Evolutionary conservation across 768 basidiomycete genomes (phyloP).

Genomic region (Cystobasidium onofrii): DNA sequence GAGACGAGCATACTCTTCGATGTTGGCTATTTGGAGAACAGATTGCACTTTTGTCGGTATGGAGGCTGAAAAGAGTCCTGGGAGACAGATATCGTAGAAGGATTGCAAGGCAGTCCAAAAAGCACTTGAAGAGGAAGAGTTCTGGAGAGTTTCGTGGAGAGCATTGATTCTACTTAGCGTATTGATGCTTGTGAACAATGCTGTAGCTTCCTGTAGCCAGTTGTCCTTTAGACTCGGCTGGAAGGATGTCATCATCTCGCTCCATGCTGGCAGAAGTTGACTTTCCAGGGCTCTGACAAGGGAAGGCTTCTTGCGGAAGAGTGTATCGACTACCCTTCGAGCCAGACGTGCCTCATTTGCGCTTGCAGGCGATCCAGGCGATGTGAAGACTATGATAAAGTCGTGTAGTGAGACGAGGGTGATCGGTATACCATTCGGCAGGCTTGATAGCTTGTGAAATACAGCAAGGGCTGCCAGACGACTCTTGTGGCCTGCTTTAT

Average conservation of each 20-base stretch:
- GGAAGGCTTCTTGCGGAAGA: constrained; percentile 8
- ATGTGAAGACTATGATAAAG: constrained; percentile 4
- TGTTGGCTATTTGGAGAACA: neutral
- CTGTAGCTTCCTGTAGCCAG: neutral
- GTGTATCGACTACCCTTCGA: neutral
- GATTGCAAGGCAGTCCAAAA: constrained; percentile 22
- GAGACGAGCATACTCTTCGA: neutral
- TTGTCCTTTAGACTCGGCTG: neutral
- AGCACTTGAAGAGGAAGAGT: neutral
- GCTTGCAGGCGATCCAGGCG: neutral
- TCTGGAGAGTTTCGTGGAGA: neutral
- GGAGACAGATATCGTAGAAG: constrained; percentile 12
- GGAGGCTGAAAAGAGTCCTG: neutral
- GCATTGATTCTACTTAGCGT: neutral
- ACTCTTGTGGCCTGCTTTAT: neutral
- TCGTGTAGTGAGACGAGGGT: neutral
- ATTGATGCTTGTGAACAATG: neutral
- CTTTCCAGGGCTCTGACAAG: constrained; percentile 2
- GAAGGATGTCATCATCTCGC: neutral
- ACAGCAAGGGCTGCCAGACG: constrained; percentile 9
- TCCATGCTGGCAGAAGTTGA: constrained; percentile 2
- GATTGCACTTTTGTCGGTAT: neutral
- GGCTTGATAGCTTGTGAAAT: neutral
- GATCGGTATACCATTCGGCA: neutral
- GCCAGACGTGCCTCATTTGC: neutral